phyloP scores from a whole-genome alignment of 495 filamentous ascomycete species.

The Aspergillus bertholletiae region DNA sequence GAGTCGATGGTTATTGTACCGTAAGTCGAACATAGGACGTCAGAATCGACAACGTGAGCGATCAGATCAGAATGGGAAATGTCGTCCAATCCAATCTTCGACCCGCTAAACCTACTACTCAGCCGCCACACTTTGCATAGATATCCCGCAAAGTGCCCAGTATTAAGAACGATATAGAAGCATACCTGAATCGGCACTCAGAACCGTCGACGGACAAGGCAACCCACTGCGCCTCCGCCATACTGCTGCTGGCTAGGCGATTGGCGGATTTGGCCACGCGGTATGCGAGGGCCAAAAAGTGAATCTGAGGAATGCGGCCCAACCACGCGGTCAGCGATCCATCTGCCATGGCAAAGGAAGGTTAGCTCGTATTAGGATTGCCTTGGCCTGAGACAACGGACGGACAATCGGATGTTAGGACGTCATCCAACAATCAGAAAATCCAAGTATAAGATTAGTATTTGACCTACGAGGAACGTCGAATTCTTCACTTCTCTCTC shows the following conservation, averaged over 20 bases:
- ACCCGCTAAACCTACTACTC: constrained; percentile 46
- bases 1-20: constrained; percentile 27
- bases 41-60: constrained; percentile 49
- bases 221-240: constrained; percentile 42
- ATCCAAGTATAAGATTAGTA: too few species aligned
- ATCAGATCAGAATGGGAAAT: constrained; percentile 48
- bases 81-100: constrained; percentile 52
- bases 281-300: constrained; percentile 34
- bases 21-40: constrained; percentile 53
- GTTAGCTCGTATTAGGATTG: too few species aligned
- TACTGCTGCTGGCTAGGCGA: constrained; percentile 47
- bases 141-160: too few species aligned
- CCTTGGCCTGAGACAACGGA: too few species aligned
- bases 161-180: neutral
- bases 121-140: too few species aligned
- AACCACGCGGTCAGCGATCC: constrained; percentile 15
- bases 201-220: constrained; percentile 28
- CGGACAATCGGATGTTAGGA: too few species aligned
- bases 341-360: too few species aligned
- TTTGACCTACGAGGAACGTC: too few species aligned
- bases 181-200: constrained; percentile 33
- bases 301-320: too few species aligned
- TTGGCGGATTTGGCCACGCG: constrained; percentile 29
- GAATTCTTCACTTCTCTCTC: too few species aligned
- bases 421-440: too few species aligned